These are phyloP conservation scores for Tetrapyrgos nigripes DNA, from an alignment of 1,284 basidiomycete genomes.

Conservation along the genomic window DNA sequence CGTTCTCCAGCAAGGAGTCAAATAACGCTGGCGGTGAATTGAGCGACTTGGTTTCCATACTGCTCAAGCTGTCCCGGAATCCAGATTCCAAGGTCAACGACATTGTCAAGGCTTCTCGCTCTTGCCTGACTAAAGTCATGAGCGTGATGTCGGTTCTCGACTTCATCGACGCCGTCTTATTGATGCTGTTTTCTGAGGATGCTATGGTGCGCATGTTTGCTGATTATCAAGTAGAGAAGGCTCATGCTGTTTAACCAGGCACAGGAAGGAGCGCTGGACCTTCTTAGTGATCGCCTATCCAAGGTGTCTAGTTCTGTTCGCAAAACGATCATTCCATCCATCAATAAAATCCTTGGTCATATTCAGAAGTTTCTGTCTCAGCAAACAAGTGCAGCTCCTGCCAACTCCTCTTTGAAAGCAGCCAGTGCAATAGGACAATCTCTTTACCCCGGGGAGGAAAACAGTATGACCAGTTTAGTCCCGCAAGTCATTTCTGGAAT, in stretches of 20 bases:
- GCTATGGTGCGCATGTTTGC: no score
- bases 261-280: constrained; percentile 65
- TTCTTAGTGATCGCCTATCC: constrained; percentile 71
- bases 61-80: constrained; percentile 48
- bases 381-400: constrained; percentile 45
- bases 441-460: constrained; percentile 70
- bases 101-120: constrained; percentile 54
- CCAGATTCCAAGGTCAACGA: constrained; percentile 45
- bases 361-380: constrained; percentile 55
- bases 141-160: constrained; percentile 70
- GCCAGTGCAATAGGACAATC: constrained; percentile 65
- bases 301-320: constrained; percentile 68
- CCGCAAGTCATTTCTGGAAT: constrained; percentile 56
- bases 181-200: constrained; percentile 61
- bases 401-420: constrained; percentile 60
- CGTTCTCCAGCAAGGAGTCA: constrained; percentile 23
- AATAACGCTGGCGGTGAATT: constrained; percentile 27
- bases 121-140: constrained; percentile 55
- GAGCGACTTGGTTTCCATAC: constrained; percentile 49
- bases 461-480: constrained; percentile 61
- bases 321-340: constrained; percentile 50
- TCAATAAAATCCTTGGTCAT: constrained; percentile 57
- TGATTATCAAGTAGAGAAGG: no score
- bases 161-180: constrained; percentile 60
- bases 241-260: constrained; percentile 51